Evolutionary conservation across 352 stramenopile genomes (phyloP).

Genomic region (Phytophthora colocasiae): DNA sequence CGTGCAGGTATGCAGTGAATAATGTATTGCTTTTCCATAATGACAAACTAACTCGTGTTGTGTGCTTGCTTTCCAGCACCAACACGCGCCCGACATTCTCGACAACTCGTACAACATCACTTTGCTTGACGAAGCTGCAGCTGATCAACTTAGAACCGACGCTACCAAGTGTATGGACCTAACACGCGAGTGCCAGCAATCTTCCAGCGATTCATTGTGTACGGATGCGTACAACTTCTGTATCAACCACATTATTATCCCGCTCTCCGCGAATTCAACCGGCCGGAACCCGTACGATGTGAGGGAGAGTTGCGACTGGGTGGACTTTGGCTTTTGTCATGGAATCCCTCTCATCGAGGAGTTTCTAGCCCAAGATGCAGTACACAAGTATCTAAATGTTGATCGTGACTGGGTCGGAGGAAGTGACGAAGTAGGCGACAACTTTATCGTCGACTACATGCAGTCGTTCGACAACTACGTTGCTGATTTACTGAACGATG

Average conservation of each 20-base stretch:
- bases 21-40: background rate
- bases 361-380: conserved; percentile 58
- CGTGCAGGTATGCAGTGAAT: conserved; percentile 32
- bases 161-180: conserved; percentile 30
- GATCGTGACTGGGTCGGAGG: conserved; percentile 37
- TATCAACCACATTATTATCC: conserved; percentile 32
- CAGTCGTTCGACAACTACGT: conserved; percentile 82
- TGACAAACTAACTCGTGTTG: background rate
- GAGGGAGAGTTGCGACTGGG: conserved; percentile 45
- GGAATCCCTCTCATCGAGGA: conserved; percentile 46
- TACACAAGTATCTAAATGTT: conserved; percentile 36
- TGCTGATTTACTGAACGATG: conserved; percentile 75
- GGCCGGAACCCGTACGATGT: conserved; percentile 66
- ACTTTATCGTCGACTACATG: conserved; percentile 88
- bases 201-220: conserved; percentile 30
- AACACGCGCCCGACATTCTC: conserved; percentile 46
- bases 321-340: conserved; percentile 42
- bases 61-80: conserved; percentile 4
- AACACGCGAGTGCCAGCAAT: conserved; percentile 34
- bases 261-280: conserved; percentile 28
- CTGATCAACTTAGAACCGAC: conserved; percentile 38
- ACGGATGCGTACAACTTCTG: conserved; percentile 41
- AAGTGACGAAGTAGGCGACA: conserved; percentile 88
- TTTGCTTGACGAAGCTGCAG: conserved; percentile 40
- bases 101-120: conserved; percentile 67